These are phyloP conservation scores for Talaromyces sp. DNA, from an alignment of 2,329 filamentous ascomycete genomes.

Conservation along the genomic window DNA sequence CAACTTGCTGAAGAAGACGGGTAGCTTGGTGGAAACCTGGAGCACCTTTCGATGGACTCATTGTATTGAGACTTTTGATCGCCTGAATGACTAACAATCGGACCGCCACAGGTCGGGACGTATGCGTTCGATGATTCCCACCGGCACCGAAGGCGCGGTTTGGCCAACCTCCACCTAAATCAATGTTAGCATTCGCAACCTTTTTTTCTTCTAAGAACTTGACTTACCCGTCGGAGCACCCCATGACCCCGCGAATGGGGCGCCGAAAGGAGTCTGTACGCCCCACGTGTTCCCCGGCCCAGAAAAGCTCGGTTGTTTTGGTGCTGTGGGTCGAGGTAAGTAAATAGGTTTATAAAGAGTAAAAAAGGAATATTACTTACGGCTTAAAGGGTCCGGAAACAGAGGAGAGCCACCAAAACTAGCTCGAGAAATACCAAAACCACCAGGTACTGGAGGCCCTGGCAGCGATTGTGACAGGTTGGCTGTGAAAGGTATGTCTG, in stretches of 20 bases:
- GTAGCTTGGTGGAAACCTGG: slow-evolving; percentile 67
- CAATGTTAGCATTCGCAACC: slow-evolving; percentile 10
- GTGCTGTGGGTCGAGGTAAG: slow-evolving; percentile 20
- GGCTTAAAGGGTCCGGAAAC: slow-evolving; percentile 38
- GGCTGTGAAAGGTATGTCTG: slow-evolving; percentile 60
- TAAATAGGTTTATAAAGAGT: not conserved
- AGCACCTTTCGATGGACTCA: slow-evolving; percentile 33
- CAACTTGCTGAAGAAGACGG: slow-evolving; percentile 58
- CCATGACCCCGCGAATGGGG: slow-evolving; percentile 35
- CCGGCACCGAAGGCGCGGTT: slow-evolving; percentile 46
- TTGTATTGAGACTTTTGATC: slow-evolving; percentile 58
- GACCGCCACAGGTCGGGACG: slow-evolving; percentile 62
- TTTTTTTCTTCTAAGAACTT: not conserved
- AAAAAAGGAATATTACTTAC: slow-evolving; percentile 23
- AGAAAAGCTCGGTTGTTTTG: slow-evolving; percentile 28
- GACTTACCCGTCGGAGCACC: slow-evolving; percentile 30
- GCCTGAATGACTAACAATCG: slow-evolving; percentile 71
- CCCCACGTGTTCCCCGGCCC: slow-evolving; percentile 28
- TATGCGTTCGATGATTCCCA: slow-evolving; percentile 43
- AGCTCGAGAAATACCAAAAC: slow-evolving; percentile 35
- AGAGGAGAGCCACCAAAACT: slow-evolving; percentile 37
- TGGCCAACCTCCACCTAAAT: slow-evolving; percentile 39
- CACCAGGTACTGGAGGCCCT: slow-evolving; percentile 49
- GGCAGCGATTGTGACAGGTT: slow-evolving; percentile 39
- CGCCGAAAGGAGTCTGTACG: slow-evolving; percentile 31